Percentiles rank a stretch among this genome's conserved stretches.
phyloP scores from a whole-genome alignment of 768 basidiomycete species.

The Boletus pseudo-olivaceus region DNA sequence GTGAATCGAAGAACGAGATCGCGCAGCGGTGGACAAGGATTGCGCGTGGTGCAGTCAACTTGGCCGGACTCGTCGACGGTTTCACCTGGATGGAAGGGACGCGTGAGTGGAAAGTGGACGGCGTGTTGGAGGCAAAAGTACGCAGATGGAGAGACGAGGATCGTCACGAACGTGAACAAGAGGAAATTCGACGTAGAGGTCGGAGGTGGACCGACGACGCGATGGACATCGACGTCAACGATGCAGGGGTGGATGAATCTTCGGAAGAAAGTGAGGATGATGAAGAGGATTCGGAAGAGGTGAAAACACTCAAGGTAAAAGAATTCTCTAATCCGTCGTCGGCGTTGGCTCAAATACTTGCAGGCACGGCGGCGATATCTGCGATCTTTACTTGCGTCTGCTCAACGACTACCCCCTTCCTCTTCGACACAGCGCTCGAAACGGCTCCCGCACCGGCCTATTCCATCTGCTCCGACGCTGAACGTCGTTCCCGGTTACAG shows the following conservation, averaged over 20 bases:
- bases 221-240: conserved; percentile 69
- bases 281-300: conserved; percentile 65
- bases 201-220: conserved; percentile 62
- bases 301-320: conserved; percentile 76
- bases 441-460: conserved; percentile 26
- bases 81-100: conserved; percentile 63
- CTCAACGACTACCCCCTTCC: conserved; percentile 31
- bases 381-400: conserved; percentile 56
- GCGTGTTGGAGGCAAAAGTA: conserved; percentile 64
- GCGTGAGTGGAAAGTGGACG: conserved; percentile 61
- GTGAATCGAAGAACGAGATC: conserved; percentile 34
- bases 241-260: conserved; percentile 45
- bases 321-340: conserved; percentile 3
- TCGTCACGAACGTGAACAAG: conserved; percentile 59
- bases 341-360: conserved; percentile 5
- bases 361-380: conserved; percentile 77
- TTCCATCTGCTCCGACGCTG: conserved; percentile 40
- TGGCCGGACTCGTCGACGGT: conserved; percentile 72
- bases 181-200: conserved; percentile 61
- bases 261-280: conserved; percentile 48
- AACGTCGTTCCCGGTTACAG: conserved; percentile 82
- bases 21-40: conserved; percentile 73
- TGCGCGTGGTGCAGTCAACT: conserved; percentile 61
- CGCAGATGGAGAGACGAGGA: conserved; percentile 69
- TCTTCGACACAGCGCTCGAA: conserved; percentile 28